Evolutionary conservation across 163 green algal genomes (phyloP), one percentile per base, ranked within the genome.

Genomic region (Scenedesmus sp.): DNA sequence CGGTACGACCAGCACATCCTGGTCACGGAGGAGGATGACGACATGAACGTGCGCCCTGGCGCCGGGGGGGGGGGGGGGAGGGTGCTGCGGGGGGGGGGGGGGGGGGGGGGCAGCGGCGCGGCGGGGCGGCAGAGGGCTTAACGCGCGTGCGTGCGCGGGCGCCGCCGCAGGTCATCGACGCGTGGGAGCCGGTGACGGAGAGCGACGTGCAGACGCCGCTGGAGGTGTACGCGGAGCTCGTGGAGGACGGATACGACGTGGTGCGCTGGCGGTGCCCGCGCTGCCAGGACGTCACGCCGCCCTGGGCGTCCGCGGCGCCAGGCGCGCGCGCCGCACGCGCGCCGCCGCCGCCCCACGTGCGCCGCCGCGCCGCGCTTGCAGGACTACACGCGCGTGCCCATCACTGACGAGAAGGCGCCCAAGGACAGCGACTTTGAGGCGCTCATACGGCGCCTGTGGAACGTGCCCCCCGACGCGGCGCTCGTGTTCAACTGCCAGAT

Each of bases 401-500:
- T 99, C 39, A 99, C 95, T 0, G 95, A 99, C 69, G 95, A 99
- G 83, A 98, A 98, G 86, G 95, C 93, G 17, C 94, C 95, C 48
- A 97, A 97, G 84, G 90, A 93, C 73, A 53, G 56, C 14, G 92
- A 97, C 83, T 95, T 95, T 84, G 89, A 91, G 58, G 60, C 90
- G 60, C 82, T 97, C n/a, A 87, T 93, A 11, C 47, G 84, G 70
- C 75, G 88, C 1, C 80, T 90, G 31, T 96, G 91, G 92, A 62
- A 73, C 31, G 79, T 87, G 29, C 88, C 88, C 0, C 39, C 66
- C 3, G 87, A 85, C 24, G 83, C 92, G 10, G 92, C 93, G 0
- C 85, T 98, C 26, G 86, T 99, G 29, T 99, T 98, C 87, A 99
- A 98, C 87, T 99, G 95, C 89, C 95, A 95, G 88, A 98, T 98